These are phyloP conservation scores for Heterobasidion occidentale DNA, from an alignment of 1,284 basidiomycete species.

Conservation along the genomic window DNA sequence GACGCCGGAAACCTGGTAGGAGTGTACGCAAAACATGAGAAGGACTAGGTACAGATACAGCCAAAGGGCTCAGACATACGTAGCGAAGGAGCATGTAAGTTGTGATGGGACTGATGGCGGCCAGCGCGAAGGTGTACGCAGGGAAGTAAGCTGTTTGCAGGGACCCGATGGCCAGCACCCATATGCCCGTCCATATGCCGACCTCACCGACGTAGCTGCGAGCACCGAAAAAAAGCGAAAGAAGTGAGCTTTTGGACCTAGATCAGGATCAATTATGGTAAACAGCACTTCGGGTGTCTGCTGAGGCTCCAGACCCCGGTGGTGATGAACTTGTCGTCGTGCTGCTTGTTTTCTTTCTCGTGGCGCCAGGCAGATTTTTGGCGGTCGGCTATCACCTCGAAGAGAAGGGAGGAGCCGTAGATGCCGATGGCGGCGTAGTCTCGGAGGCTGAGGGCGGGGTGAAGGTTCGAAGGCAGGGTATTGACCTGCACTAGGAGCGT, in stretches of 20 bases:
- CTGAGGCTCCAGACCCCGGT: constrained; percentile 66
- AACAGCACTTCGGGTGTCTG: constrained; percentile 68
- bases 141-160: constrained; percentile 41
- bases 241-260: background rate
- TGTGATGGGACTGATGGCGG: constrained; percentile 56
- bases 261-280: background rate
- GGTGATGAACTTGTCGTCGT: constrained; percentile 70
- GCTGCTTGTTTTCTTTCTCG: constrained; percentile 57
- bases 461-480: constrained; percentile 44
- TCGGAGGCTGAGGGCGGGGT: constrained; percentile 47
- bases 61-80: constrained; percentile 18
- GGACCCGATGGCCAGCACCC: constrained; percentile 46
- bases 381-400: constrained; percentile 60
- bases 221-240: constrained; percentile 1
- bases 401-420: constrained; percentile 52
- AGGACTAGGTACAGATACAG: background rate
- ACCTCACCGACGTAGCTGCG: constrained; percentile 73
- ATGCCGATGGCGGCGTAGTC: constrained; percentile 56
- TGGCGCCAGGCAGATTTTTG: constrained; percentile 68
- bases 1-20: constrained; percentile 43
- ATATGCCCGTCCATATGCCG: constrained; percentile 67
- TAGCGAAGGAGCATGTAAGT: constrained; percentile 55
- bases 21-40: background rate
- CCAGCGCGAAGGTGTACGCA: constrained; percentile 33
- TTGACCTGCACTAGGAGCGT: constrained; percentile 35